Percentiles rank a stretch among this genome's conserved stretches.
These are phyloP conservation scores for Neurospora hispaniola DNA, from an alignment of 495 filamentous ascomycete genomes.

Conservation along the genomic window DNA sequence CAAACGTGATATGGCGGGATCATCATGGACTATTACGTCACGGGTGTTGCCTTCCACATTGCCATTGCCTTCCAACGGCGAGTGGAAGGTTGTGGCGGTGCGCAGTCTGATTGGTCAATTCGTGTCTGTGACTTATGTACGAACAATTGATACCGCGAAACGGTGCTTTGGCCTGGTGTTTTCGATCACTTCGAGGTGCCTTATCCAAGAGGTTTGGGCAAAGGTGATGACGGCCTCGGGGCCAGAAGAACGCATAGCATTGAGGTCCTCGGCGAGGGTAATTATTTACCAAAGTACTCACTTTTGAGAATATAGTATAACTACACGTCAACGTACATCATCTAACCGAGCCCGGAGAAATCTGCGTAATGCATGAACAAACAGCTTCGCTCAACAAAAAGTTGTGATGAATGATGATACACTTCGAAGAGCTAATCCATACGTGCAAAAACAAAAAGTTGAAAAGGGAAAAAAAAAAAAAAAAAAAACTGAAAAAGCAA, in stretches of 20 bases:
- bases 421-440: background rate
- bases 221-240: background rate
- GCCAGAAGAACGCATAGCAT: background rate
- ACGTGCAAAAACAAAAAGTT: background rate
- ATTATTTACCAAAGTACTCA: background rate
- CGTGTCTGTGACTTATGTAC: background rate
- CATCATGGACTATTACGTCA: background rate
- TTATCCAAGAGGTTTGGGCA: no score
- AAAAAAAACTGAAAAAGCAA: background rate
- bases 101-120: background rate
- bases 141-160: no score
- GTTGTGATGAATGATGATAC: background rate
- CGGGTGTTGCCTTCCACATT: background rate
- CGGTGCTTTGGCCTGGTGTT: no score
- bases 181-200: no score
- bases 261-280: background rate
- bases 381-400: background rate
- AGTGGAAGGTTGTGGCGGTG: background rate
- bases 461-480: no score
- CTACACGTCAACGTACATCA: background rate
- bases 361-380: background rate
- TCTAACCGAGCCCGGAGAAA: background rate
- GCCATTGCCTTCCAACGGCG: background rate
- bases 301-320: background rate
- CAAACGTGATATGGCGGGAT: background rate